phyloP scores from a whole-genome alignment of 345 rosid genomes.

The Toxicodendron radicans region DNA sequence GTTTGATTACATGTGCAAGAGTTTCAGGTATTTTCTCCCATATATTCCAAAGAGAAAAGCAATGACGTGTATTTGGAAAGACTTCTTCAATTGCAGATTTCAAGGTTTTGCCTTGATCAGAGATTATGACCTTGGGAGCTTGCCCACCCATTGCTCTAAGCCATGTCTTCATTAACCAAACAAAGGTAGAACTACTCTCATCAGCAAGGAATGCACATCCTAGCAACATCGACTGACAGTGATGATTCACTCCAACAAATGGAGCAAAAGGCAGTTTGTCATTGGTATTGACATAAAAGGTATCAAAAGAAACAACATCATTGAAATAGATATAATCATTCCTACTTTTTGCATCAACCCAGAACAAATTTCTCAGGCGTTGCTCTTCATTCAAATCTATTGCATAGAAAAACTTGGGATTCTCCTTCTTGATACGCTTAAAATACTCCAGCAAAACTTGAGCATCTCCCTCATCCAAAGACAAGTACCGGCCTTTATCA shows the following conservation, averaged over 20 bases:
- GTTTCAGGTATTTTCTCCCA: conserved; percentile 48
- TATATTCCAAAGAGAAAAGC: conserved; percentile 48
- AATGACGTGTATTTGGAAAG: conserved; percentile 51
- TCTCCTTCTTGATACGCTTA: conserved; percentile 45
- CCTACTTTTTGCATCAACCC: conserved; percentile 62
- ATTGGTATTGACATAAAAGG: conserved; percentile 40
- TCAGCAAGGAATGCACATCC: conserved; percentile 60
- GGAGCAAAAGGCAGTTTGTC: conserved; percentile 54
- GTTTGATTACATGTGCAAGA: conserved; percentile 38
- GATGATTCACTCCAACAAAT: conserved; percentile 61
- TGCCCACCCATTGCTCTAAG: conserved; percentile 61
- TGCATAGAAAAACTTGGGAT: conserved; percentile 60
- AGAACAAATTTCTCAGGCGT: conserved; percentile 49
- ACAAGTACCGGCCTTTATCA: conserved; percentile 29
- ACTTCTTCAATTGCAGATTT: conserved; percentile 46
- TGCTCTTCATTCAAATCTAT: conserved; percentile 59
- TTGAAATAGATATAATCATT: conserved; percentile 45
- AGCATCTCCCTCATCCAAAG: conserved; percentile 44
- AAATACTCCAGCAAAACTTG: conserved; percentile 49
- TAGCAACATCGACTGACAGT: conserved; percentile 52
- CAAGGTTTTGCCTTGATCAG: conserved; percentile 45
- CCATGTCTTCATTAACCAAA: conserved; percentile 62
- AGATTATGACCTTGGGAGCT: conserved; percentile 46
- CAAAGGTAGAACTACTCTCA: conserved; percentile 44
- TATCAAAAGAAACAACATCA: conserved; percentile 56